Percentiles rank a stretch among this genome's conserved stretches.
Conservation (phyloP, 2,329 filamentous ascomycete genomes). For the Daldinia sp. region DNA sequence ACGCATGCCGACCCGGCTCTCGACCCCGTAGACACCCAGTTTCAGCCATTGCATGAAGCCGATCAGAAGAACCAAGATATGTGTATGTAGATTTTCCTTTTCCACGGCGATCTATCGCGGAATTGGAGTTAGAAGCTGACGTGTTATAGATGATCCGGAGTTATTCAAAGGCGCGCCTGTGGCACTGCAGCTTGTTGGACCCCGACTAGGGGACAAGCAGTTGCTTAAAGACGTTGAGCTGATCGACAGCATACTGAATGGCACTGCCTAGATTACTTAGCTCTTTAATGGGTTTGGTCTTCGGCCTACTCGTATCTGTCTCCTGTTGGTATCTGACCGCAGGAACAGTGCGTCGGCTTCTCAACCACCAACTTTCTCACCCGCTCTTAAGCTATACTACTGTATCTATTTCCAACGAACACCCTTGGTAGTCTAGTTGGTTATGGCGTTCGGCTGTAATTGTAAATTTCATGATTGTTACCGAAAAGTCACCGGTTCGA, state of each 20-base stretch:
- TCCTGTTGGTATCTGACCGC: not conserved
- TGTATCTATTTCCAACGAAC: not conserved
- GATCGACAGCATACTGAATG: conserved; percentile 49
- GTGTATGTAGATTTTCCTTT: conserved; percentile 42
- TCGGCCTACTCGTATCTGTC: not conserved
- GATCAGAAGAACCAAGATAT: conserved; percentile 49
- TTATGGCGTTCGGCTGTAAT: conserved; percentile 42
- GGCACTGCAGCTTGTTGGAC: conserved; percentile 51
- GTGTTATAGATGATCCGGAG: conserved; percentile 50
- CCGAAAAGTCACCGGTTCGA: conserved; percentile 42
- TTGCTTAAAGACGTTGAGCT: conserved; percentile 50
- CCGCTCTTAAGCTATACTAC: conserved; percentile 2
- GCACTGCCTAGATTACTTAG: conserved; percentile 4
- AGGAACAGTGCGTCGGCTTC: not conserved
- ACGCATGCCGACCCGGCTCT: conserved; percentile 48
- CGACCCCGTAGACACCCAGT: conserved; percentile 47
- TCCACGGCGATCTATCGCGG: not conserved
- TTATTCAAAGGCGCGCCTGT: conserved; percentile 53
- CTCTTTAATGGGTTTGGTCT: not conserved
- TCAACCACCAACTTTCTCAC: not conserved
- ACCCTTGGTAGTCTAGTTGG: conserved; percentile 41
- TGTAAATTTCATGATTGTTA: conserved; percentile 34
- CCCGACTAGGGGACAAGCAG: conserved; percentile 51
- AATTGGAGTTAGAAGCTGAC: conserved; percentile 20
- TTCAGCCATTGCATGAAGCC: conserved; percentile 45